These are phyloP conservation scores for Ehretia macrophylla DNA, from an alignment of 257 asterid genomes.

Conservation along the genomic window DNA sequence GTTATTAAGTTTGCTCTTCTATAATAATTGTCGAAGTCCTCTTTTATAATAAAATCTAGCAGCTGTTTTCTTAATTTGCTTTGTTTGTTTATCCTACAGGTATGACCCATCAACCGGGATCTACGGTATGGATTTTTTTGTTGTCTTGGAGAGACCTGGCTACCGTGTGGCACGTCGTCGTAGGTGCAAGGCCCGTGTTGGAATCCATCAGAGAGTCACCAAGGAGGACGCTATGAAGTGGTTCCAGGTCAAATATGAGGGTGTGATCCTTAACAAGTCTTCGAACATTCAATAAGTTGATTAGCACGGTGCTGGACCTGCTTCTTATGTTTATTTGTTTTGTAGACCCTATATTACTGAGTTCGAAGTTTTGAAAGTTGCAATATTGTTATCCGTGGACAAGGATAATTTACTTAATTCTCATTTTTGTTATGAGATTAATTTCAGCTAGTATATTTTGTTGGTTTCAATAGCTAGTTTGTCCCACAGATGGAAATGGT, in stretches of 20 bases:
- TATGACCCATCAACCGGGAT: slow-evolving; percentile 85
- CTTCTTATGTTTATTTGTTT: slow-evolving; percentile 22
- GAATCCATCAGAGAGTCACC: slow-evolving; percentile 42
- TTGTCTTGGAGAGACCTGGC: slow-evolving; percentile 43
- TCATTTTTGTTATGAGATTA: not conserved
- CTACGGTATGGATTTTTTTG: slow-evolving; percentile 77
- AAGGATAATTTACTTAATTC: not conserved
- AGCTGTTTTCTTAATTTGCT: not conserved
- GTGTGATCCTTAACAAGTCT: slow-evolving; percentile 44
- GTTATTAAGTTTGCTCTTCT: not conserved
- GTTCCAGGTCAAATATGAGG: slow-evolving; percentile 48
- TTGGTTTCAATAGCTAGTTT: too few relatives aligned
- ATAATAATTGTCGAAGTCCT: not conserved
- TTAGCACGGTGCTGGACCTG: slow-evolving; percentile 24
- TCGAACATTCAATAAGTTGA: slow-evolving; percentile 35
- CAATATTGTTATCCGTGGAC: slow-evolving; percentile 34
- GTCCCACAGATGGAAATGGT: too few relatives aligned
- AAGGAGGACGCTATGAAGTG: slow-evolving; percentile 44
- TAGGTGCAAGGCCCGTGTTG: slow-evolving; percentile 47
- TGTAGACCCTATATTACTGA: slow-evolving; percentile 31
- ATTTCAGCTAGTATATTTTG: not conserved
- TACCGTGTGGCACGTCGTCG: slow-evolving; percentile 42
- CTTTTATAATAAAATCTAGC: not conserved
- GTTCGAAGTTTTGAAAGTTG: slow-evolving; percentile 30
- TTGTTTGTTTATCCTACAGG: slow-evolving; percentile 16